Base-by-base conservation (phyloP, 805 yeast species). In the Sungouiella thailandica region DNA sequence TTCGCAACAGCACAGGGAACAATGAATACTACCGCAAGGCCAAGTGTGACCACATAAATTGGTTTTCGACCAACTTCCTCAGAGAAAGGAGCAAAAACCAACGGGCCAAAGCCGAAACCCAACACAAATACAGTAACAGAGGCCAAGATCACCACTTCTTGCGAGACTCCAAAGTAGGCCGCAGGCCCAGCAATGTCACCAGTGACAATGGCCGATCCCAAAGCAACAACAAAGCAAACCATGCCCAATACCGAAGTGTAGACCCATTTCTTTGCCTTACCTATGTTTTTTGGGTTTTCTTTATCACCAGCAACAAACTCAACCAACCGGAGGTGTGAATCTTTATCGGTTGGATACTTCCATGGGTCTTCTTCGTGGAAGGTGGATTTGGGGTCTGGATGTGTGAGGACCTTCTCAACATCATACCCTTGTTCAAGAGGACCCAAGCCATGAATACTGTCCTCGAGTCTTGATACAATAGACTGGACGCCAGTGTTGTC, bases 51-150 rank as follows among this genome's bases (percentile, higher is more conserved):
- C 5, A 50, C 57, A 50, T 78, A 78, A 26, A 78, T 60, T 15
- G 63, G 61, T 36, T 61, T 62, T 52, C 86, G 63, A 12, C 85
- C 84, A 24, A 74, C 50, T 52, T 76, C 82, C 54, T 79, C 86
- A 8, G 80, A 72, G 8, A 78, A 43, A 26, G 84, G 84, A 15
- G 84, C 82, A 53, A 78, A 78, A 16, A 74, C 47, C 37, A 75
- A 53, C 1, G 85, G 85, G 15, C 83, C 84, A 41, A 78, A 62
- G 31, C 83, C 83, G 44, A 76, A 78, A 9, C 84, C 83, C 36
- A 78, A 44, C 28, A 78, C 83, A 46, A 76, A 71, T 33, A 74
- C 58, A 1, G 83, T 73, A 3, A 78, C 78, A 1, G 64, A 53
- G 2, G 80, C 63, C 33, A 78, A 58, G 46, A 78, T 76, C 23